Evolutionary conservation across 2,329 filamentous ascomycete genomes (phyloP).

Genomic region (Colletotrichum costaricense): DNA sequence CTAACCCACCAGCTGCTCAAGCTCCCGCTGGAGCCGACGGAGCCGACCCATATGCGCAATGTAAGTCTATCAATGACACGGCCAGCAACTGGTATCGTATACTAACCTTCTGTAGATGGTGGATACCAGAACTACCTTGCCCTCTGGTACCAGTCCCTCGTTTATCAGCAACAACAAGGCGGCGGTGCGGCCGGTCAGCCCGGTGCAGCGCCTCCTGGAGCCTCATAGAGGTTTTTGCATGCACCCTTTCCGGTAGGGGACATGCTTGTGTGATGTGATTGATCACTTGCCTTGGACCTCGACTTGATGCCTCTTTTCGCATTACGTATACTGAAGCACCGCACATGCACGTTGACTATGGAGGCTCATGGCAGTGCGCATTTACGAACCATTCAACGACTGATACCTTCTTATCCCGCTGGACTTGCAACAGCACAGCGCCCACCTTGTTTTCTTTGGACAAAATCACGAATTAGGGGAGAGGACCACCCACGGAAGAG

Average conservation of each 20-base stretch:
- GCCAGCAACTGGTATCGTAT: slow-evolving; percentile 1
- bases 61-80: slow-evolving; percentile 56
- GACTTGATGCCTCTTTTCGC: slow-evolving; percentile 37
- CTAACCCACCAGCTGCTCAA: slow-evolving; percentile 56
- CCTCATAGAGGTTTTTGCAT: slow-evolving; percentile 25
- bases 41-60: slow-evolving; percentile 80
- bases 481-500: not conserved
- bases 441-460: slow-evolving; percentile 28
- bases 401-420: slow-evolving; percentile 26
- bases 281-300: slow-evolving; percentile 36
- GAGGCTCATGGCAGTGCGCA: slow-evolving; percentile 13
- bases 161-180: slow-evolving; percentile 53
- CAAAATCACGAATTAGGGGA: slow-evolving; percentile 11
- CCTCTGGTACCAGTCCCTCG: slow-evolving; percentile 81
- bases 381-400: slow-evolving; percentile 24
- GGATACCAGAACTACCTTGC: slow-evolving; percentile 85
- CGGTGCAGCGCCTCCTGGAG: slow-evolving; percentile 32
- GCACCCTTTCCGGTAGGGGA: slow-evolving; percentile 25
- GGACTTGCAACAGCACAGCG: slow-evolving; percentile 32
- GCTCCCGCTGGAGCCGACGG: slow-evolving; percentile 60
- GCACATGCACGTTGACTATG: slow-evolving; percentile 32
- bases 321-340: slow-evolving; percentile 33
- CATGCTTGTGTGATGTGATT: slow-evolving; percentile 37
- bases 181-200: slow-evolving; percentile 48
- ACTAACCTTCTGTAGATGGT: slow-evolving; percentile 67